Conservation (phyloP, 768 basidiomycete species). For the Naganishia onofrii region DNA sequence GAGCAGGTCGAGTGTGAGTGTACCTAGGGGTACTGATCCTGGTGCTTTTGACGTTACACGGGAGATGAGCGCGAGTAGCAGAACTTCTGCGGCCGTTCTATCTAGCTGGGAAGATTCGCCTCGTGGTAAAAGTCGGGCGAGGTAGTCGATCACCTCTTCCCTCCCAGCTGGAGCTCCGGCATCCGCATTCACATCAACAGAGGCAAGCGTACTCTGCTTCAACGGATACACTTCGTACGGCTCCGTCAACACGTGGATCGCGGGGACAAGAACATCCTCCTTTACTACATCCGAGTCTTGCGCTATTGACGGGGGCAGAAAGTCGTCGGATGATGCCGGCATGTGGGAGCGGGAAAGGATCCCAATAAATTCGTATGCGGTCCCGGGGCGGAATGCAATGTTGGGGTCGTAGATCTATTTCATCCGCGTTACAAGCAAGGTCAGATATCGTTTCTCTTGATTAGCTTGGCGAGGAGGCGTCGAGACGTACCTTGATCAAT, state of each 20-base stretch:
- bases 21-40: constrained; percentile 41
- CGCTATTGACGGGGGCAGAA: not conserved
- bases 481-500: constrained; percentile 46
- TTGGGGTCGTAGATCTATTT: constrained; percentile 46
- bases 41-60: constrained; percentile 39
- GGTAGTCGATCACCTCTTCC: constrained; percentile 37
- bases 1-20: constrained; percentile 44
- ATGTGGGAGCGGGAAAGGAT: constrained; percentile 42
- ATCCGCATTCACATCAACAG: not conserved
- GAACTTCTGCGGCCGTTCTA: constrained; percentile 38
- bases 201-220: not conserved
- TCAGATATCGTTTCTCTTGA: not conserved
- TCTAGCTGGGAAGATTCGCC: constrained; percentile 29
- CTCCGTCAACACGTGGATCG: constrained; percentile 42
- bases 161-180: constrained; percentile 15
- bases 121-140: constrained; percentile 36
- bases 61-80: constrained; percentile 42
- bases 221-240: constrained; percentile 24
- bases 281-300: constrained; percentile 31
- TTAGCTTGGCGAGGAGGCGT: not conserved
- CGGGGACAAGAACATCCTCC: constrained; percentile 35
- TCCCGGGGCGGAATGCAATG: constrained; percentile 42
- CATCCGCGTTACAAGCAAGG: not conserved
- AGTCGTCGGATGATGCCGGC: constrained; percentile 33
- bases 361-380: constrained; percentile 43